These are phyloP conservation scores for Dentipellis sp. DNA, from an alignment of 768 basidiomycete genomes.

Conservation along the genomic window DNA sequence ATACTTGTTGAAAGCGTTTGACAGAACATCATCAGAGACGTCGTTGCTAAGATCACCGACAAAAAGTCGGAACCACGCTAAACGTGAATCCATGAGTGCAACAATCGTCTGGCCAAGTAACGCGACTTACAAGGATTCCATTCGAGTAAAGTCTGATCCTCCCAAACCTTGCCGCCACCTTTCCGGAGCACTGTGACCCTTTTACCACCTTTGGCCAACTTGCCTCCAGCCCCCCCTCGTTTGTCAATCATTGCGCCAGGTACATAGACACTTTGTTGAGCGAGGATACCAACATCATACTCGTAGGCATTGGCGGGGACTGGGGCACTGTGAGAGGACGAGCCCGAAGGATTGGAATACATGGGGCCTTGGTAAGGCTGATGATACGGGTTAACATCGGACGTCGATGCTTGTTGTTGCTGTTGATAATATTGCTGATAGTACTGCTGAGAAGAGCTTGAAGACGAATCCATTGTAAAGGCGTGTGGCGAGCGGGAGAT, in stretches of 20 bases:
- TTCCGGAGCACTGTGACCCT: constrained; percentile 90
- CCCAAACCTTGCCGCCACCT: constrained; percentile 96
- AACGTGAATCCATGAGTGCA: constrained; percentile 5
- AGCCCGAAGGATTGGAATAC: constrained; percentile 52
- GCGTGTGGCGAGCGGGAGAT: constrained; percentile 15
- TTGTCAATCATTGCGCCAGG: constrained; percentile 89
- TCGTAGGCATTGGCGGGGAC: constrained; percentile 88
- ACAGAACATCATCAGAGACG: constrained; percentile 89
- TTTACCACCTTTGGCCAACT: constrained; percentile 84
- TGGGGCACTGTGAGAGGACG: constrained; percentile 61
- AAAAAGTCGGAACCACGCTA: constrained; percentile 96
- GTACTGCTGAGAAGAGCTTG: constrained; percentile 21
- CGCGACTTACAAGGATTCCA: constrained; percentile 85
- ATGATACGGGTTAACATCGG: constrained; percentile 73
- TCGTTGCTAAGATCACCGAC: constrained; percentile 98
- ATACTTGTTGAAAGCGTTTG: constrained; percentile 91
- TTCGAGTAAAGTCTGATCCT: constrained; percentile 92
- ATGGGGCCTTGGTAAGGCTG: constrained; percentile 73
- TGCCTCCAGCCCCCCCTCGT: constrained; percentile 76
- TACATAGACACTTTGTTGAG: constrained; percentile 88
- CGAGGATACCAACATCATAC: constrained; percentile 85
- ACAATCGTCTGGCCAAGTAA: not conserved
- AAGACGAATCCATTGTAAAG: constrained; percentile 29
- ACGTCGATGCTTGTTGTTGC: constrained; percentile 10
- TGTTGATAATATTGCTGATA: constrained; percentile 32